Base-by-base conservation (phyloP, 257 asterid species). In the Nicotiana attenuata region DNA sequence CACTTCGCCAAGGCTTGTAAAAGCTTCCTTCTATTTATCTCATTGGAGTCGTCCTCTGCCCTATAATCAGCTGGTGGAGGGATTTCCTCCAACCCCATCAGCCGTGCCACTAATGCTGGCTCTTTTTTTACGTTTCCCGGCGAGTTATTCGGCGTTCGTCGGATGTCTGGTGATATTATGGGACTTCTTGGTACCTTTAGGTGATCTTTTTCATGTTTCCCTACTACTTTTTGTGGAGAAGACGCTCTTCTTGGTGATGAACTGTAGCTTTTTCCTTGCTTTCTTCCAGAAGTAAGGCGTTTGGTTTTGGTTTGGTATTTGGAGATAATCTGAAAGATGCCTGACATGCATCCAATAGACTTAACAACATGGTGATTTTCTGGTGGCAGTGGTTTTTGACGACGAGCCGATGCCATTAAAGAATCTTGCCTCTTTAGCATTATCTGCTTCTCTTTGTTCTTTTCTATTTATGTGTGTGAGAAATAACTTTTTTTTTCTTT, bases 401-500 rank as follows among this genome's bases (percentile, higher is more conserved):
- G 97, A 83, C 92, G 92, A 63, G 93, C 89, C 41, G 97, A 90
- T 14, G 98, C 91, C 83, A 87, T 91, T 14, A 90, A 86, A 66
- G 97, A 92, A 26, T 95, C 98, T 86, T 91, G 98, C 67, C 97
- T 90, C 85, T 80, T 87, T 80, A 95, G 91, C 97, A 93, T 92
- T 82, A 26, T 76, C 7, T 5, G 7, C 38, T 14, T 14, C 50
- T 9, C 50, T 31, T 60, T 60, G 29, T 20, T 60, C 50, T 13
- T 5, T 33, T 33, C 38, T 33, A 3, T 3, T 0, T n/a, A 3
- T 45, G 10, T 10, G 29, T 71, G 4, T 20, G 78, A 41, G 24
- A 29, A 7, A 69, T 2, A 68, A 31, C 8, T 2, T 68, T 2
- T 68, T 17, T 77, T 64, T 24, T 1, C n/a, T 33, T 33, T 33